phyloP scores from a whole-genome alignment of 83 land plant genomes.

The Isoetes engelmannii region DNA sequence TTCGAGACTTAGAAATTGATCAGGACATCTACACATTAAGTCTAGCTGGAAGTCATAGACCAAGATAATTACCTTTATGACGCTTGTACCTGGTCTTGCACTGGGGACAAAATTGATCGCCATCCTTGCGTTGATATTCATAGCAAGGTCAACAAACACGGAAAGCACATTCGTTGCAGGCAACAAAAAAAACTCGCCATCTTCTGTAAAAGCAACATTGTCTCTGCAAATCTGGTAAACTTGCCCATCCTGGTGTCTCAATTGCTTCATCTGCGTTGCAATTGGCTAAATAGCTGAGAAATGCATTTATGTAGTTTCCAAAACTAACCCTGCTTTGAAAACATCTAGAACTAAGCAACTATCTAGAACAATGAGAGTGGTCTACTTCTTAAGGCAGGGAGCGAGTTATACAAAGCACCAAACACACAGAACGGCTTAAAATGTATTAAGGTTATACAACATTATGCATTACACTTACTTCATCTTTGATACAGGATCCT shows the following conservation, averaged over 20 bases:
- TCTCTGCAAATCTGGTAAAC: constrained; percentile 76
- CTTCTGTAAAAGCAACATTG: constrained; percentile 48
- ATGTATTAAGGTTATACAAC: too few species aligned
- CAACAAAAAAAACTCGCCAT: constrained; percentile 71
- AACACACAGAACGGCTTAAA: too few species aligned
- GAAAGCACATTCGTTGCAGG: constrained; percentile 79
- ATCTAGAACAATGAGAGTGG: too few species aligned
- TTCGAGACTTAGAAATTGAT: background rate
- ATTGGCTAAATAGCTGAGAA: constrained; percentile 7
- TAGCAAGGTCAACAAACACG: constrained; percentile 79
- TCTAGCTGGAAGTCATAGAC: background rate
- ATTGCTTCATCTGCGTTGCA: constrained; percentile 48
- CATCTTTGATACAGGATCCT: too few species aligned
- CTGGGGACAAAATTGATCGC: constrained; percentile 64
- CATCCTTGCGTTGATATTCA: constrained; percentile 79
- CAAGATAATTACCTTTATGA: constrained; percentile 43
- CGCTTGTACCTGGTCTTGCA: constrained; percentile 75
- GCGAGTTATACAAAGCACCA: too few species aligned
- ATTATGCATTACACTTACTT: too few species aligned
- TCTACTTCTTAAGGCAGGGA: too few species aligned
- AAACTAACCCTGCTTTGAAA: too few species aligned
- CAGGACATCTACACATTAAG: too few species aligned
- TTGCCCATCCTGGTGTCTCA: constrained; percentile 44
- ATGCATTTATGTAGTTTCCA: background rate
- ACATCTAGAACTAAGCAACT: too few species aligned